Base-by-base conservation (phyloP, 2,329 filamentous ascomycete genomes). In the Microcyclosporella mali region DNA sequence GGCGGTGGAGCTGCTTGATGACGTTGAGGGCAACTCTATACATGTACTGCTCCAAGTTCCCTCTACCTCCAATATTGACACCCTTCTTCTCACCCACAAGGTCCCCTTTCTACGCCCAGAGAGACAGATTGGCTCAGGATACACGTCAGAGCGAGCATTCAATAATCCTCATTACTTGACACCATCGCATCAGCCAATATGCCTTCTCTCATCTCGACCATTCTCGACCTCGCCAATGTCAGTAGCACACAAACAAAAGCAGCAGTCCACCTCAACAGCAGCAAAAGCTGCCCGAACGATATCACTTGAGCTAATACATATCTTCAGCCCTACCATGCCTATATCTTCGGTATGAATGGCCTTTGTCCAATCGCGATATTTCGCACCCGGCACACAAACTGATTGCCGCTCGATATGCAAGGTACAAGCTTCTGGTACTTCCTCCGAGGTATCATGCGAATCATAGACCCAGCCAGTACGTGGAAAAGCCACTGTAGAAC, bases 391-490 rank as follows among this genome's bases (percentile, higher is more conserved):
- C 19, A 30, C 30, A 11, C 19, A 7, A 28, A 9, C 42, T 32
- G 25, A 45, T 33, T 30, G 30, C 36, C 2, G 9, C 37, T 27
- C 6, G 18, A 27, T 4, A 41, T 37, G 16, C 43, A 58, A 25
- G 56, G 59, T 37, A 63, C 59, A 15, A 56, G 56, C 11, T 61
- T 65, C 55, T 65, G 62, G 62, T 65, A 65, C 47, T 55, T 51
- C 43, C 49, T 61, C 9, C 48, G 62, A 33, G 62, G 59, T 34
- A 47, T 54, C 25, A 56, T 56, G 16, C 55, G 62, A 7, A 50
- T 65, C 21, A 56, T 60, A 35, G 57, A 63, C 47, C 62, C 62
- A 2, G 50, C 47, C 1, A 61, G 21, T 25, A 25, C 4, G 21
- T 25, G 9, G 9, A 25, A 25, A 4, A 25, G 9, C n/a, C n/a